phyloP scores from a whole-genome alignment of 345 rosid genomes.

The Mallotus nudiflorus region DNA sequence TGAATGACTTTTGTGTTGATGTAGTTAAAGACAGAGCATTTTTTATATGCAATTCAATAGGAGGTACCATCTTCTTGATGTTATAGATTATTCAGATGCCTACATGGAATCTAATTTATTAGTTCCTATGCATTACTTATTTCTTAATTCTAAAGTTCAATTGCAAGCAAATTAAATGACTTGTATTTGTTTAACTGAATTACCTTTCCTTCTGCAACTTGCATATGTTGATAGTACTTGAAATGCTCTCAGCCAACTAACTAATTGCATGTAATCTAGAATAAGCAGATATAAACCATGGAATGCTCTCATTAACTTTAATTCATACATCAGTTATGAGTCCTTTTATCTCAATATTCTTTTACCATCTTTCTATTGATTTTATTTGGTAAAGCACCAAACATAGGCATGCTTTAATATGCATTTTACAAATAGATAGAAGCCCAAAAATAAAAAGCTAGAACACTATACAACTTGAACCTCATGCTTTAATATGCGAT shows the following conservation, averaged over 20 bases:
- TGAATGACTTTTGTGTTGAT: slow-evolving; percentile 66
- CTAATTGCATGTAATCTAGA: not conserved
- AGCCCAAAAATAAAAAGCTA: not conserved
- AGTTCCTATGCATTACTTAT: not conserved
- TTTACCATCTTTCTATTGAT: not conserved
- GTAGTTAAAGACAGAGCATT: slow-evolving; percentile 82
- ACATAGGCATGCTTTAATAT: too few species aligned
- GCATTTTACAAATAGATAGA: too few species aligned
- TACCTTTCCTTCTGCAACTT: not conserved
- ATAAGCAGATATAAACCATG: not conserved
- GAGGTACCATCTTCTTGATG: slow-evolving; percentile 48
- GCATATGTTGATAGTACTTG: not conserved
- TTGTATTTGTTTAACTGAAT: not conserved
- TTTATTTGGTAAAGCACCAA: too few species aligned
- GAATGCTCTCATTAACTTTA: not conserved
- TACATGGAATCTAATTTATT: not conserved
- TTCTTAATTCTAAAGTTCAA: not conserved
- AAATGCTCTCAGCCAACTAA: not conserved
- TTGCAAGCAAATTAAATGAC: not conserved
- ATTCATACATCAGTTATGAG: not conserved
- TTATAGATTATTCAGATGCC: not conserved
- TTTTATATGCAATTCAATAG: slow-evolving; percentile 88
- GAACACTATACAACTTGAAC: not conserved
- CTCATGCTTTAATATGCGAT: too few species aligned
- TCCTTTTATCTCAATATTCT: not conserved